phyloP scores from a whole-genome alignment of 2,329 filamentous ascomycete species.

The Fusarium humuli region DNA sequence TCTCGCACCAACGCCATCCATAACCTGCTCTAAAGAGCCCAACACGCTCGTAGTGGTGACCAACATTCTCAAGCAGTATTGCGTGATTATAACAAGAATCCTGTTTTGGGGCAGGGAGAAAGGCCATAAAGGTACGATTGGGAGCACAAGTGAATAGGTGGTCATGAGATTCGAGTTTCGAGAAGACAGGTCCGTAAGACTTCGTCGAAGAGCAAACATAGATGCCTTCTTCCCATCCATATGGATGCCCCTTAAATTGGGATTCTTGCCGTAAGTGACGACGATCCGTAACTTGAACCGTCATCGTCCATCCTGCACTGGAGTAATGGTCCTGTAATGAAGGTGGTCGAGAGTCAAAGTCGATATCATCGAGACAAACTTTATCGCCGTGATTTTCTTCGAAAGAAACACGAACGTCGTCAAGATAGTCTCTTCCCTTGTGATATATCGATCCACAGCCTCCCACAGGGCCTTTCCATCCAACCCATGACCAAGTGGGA shows the following conservation, averaged over 20 bases:
- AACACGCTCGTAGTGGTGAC: neutral
- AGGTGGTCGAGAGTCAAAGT: neutral
- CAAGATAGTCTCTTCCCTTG: neutral
- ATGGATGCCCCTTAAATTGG: accelerated
- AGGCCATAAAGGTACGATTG: neutral
- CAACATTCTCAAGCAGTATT: neutral
- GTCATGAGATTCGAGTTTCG: neutral
- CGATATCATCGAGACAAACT: neutral
- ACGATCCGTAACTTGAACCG: accelerated
- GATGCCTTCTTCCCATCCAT: neutral
- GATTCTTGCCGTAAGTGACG: accelerated
- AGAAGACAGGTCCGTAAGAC: neutral
- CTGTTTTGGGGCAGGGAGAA: accelerated
- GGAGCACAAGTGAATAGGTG: neutral
- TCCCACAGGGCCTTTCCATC: neutral
- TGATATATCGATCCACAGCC: accelerated
- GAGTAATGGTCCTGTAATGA: neutral
- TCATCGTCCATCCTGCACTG: neutral
- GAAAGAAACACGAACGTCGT: neutral
- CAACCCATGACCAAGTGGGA: neutral
- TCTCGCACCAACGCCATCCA: neutral
- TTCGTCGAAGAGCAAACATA: neutral
- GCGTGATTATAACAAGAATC: accelerated
- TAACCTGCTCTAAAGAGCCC: neutral
- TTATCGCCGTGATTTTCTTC: neutral